Percentiles rank a stretch among this genome's conserved stretches.
phyloP scores from a whole-genome alignment of 305 asterid genomes.

The Solanum aculeatissimum region DNA sequence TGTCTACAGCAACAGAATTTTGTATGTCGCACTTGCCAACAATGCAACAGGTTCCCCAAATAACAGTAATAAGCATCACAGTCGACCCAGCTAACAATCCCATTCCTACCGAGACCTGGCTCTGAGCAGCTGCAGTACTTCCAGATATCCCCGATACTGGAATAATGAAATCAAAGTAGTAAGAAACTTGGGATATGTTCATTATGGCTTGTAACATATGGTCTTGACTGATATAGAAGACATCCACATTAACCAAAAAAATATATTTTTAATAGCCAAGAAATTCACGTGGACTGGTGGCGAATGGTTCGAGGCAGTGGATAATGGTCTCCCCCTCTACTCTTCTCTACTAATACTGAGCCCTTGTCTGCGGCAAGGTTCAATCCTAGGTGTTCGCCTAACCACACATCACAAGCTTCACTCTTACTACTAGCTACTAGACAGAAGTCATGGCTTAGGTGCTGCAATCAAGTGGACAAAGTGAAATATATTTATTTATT shows the following conservation, averaged over 20 bases:
- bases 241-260: background rate
- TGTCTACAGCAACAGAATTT: constrained; percentile 41
- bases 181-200: background rate
- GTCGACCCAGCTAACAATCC: constrained; percentile 95
- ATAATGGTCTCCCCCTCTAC: background rate
- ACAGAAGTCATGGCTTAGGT: background rate
- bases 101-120: constrained; percentile 94
- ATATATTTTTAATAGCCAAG: background rate
- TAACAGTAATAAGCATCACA: constrained; percentile 78
- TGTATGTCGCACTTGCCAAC: constrained; percentile 79
- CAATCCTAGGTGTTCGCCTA: background rate
- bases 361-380: background rate
- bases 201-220: background rate
- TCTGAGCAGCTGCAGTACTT: constrained; percentile 64
- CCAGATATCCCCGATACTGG: constrained; percentile 90
- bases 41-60: constrained; percentile 78
- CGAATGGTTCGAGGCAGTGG: background rate
- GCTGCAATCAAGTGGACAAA: background rate
- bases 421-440: background rate
- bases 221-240: background rate
- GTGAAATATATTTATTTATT: background rate
- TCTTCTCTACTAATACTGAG: background rate
- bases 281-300: background rate
- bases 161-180: background rate
- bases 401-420: background rate